These are phyloP conservation scores for Madurella mycetomatis DNA, from an alignment of 2,329 filamentous ascomycete species.

Conservation along the genomic window DNA sequence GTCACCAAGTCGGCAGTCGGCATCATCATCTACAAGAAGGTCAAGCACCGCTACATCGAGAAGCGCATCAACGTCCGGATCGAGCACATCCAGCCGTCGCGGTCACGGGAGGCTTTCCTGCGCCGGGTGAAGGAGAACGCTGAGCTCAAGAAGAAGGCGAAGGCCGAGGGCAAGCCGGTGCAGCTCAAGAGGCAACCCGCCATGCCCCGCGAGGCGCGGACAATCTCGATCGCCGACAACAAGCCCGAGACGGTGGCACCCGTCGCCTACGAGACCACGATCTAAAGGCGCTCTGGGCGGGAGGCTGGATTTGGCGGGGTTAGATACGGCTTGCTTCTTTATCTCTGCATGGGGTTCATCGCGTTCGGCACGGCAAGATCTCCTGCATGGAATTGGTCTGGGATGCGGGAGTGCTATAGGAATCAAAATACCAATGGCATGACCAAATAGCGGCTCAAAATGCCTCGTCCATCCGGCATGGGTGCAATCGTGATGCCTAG, in stretches of 20 bases:
- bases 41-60: slow-evolving; percentile 99
- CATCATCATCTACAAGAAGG: slow-evolving; percentile 99
- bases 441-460: slow-evolving; percentile 22
- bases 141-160: slow-evolving; percentile 85
- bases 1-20: slow-evolving; percentile 97
- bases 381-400: slow-evolving; percentile 31
- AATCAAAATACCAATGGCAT: slow-evolving; percentile 33
- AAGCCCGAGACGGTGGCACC: slow-evolving; percentile 87
- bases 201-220: slow-evolving; percentile 74
- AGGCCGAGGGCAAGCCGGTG: slow-evolving; percentile 79
- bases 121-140: slow-evolving; percentile 96
- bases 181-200: slow-evolving; percentile 88
- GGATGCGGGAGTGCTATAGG: slow-evolving; percentile 33
- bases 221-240: slow-evolving; percentile 75
- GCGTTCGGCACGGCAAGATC: slow-evolving; percentile 34
- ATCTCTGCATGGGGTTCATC: slow-evolving; percentile 33
- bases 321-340: slow-evolving; percentile 31
- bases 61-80: slow-evolving; percentile 99
- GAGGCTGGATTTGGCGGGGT: slow-evolving; percentile 22
- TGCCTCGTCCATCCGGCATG: slow-evolving; percentile 13
- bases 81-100: slow-evolving; percentile 93
- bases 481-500: slow-evolving; percentile 13
- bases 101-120: slow-evolving; percentile 95
- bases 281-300: slow-evolving; percentile 54
- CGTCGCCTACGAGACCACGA: slow-evolving; percentile 96